These are phyloP conservation scores for Fusarium staphyleae DNA, from an alignment of 2,329 filamentous ascomycete genomes.

Conservation along the genomic window DNA sequence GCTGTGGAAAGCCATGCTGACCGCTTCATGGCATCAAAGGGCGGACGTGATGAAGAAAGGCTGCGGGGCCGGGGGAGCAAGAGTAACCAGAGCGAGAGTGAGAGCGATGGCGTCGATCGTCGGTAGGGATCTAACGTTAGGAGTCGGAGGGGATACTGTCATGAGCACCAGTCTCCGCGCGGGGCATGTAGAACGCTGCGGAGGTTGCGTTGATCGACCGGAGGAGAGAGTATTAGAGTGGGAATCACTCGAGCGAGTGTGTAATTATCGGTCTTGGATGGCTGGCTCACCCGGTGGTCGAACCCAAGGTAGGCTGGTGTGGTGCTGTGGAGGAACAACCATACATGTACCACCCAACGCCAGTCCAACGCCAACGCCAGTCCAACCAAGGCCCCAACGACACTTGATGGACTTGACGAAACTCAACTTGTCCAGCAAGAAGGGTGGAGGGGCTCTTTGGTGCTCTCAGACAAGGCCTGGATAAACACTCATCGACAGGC, in stretches of 20 bases:
- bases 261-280: constrained; percentile 1
- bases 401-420: constrained; percentile 7
- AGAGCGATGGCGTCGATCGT: background rate
- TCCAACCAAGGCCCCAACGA: constrained; percentile 4
- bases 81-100: background rate
- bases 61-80: constrained; percentile 1
- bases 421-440: background rate
- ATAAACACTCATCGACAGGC: background rate
- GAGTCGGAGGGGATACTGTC: background rate
- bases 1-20: constrained; percentile 58
- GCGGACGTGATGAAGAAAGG: background rate
- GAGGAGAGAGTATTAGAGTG: background rate
- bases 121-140: background rate
- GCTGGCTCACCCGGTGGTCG: constrained; percentile 13
- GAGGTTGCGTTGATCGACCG: constrained; percentile 3
- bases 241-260: background rate
- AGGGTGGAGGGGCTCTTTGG: background rate
- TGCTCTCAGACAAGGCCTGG: constrained; percentile 3
- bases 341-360: background rate
- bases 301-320: constrained; percentile 7
- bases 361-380: constrained; percentile 12
- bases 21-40: constrained; percentile 34
- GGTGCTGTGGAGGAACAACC: constrained; percentile 7
- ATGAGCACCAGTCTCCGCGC: background rate
- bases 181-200: constrained; percentile 6